These are phyloP conservation scores for Pseudopyricularia cyperi DNA, from an alignment of 2,329 filamentous ascomycete genomes.

Conservation along the genomic window DNA sequence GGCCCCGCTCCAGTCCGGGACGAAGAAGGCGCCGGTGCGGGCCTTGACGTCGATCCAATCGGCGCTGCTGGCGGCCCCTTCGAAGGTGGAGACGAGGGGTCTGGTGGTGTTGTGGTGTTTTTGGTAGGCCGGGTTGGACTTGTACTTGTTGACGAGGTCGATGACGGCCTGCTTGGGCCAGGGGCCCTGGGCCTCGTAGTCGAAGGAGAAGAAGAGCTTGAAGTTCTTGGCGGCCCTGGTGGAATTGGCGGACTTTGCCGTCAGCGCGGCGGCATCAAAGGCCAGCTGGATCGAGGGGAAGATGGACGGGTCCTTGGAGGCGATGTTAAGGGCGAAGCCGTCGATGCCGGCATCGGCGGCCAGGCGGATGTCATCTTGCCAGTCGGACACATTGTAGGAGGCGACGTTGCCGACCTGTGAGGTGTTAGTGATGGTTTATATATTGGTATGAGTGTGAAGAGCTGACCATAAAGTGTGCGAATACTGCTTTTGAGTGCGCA, in stretches of 20 bases:
- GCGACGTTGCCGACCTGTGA: conserved; percentile 28
- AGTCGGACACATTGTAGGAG: conserved; percentile 28
- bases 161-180: conserved; percentile 27
- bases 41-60: conserved; percentile 1
- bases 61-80: not conserved
- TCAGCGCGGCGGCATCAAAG: conserved; percentile 33
- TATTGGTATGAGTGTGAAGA: not conserved
- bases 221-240: conserved; percentile 3
- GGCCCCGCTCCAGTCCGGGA: not conserved
- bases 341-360: conserved; percentile 13
- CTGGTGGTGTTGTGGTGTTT: conserved; percentile 27
- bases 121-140: conserved; percentile 34
- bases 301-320: conserved; percentile 29
- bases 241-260: not conserved
- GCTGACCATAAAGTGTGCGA: conserved; percentile 2
- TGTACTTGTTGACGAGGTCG: conserved; percentile 34
- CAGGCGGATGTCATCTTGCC: conserved; percentile 10
- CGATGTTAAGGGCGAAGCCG: conserved; percentile 17
- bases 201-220: conserved; percentile 38
- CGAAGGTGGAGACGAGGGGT: conserved; percentile 2
- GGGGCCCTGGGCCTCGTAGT: conserved; percentile 30
- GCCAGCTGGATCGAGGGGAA: conserved; percentile 29
- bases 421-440: not conserved
- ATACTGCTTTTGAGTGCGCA: not conserved
- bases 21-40: not conserved